These are phyloP conservation scores for Ceratobasidium sp. DNA, from an alignment of 1,284 basidiomycete genomes.

Conservation along the genomic window DNA sequence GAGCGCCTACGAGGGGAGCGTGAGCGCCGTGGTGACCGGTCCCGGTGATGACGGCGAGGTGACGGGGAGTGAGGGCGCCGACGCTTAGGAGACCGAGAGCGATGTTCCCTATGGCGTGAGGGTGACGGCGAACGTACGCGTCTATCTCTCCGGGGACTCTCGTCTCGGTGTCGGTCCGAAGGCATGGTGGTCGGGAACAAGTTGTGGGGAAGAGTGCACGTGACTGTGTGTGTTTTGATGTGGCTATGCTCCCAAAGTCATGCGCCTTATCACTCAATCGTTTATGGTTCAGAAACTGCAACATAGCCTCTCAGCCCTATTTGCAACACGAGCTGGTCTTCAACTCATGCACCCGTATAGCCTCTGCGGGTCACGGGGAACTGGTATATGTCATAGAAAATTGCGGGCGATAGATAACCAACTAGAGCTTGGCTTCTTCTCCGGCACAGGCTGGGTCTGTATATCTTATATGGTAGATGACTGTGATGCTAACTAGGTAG, in stretches of 20 bases:
- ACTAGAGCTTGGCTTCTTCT: too few relatives aligned
- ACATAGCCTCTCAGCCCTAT: too few relatives aligned
- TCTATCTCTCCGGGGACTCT: conserved; percentile 23
- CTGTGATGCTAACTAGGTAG: too few relatives aligned
- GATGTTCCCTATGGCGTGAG: not conserved
- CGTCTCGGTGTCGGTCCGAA: not conserved
- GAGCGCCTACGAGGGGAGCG: conserved; percentile 32
- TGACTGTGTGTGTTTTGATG: not conserved
- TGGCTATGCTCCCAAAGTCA: not conserved
- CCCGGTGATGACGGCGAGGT: conserved; percentile 17
- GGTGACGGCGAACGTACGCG: not conserved
- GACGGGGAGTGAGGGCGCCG: conserved; percentile 50
- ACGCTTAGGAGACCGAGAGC: conserved; percentile 35
- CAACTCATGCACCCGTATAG: too few relatives aligned
- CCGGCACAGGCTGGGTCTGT: too few relatives aligned
- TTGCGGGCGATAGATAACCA: too few relatives aligned
- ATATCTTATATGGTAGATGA: too few relatives aligned
- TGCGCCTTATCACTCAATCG: too few relatives aligned
- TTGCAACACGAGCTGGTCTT: too few relatives aligned
- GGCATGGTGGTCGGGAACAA: conserved; percentile 15
- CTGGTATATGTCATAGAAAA: too few relatives aligned
- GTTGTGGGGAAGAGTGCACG: not conserved
- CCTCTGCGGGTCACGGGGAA: too few relatives aligned
- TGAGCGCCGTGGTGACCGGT: conserved; percentile 24
- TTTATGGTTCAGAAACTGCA: too few relatives aligned